Evolutionary conservation across 1,284 basidiomycete genomes (phyloP).

Genomic region (Trichosporon coremiiforme): DNA sequence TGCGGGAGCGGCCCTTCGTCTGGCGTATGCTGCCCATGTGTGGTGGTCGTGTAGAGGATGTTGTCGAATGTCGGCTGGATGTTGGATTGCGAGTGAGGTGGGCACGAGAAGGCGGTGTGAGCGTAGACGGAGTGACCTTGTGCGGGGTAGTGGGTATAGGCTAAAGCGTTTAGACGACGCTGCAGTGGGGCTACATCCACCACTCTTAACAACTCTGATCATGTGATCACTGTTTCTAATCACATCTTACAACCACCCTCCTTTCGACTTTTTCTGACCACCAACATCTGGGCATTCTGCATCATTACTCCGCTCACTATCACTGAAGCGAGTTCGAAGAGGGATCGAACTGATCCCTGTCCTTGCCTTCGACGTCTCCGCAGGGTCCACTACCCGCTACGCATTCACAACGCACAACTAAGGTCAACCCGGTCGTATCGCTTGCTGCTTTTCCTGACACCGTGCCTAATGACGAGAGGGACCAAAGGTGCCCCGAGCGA

Average conservation of each 20-base stretch:
- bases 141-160: neutral
- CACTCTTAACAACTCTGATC: neutral
- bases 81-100: neutral
- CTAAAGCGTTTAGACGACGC: constrained; percentile 3
- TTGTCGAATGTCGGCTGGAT: neutral
- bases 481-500: too few relatives aligned
- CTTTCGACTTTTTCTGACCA: neutral
- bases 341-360: too few relatives aligned
- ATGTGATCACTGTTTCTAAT: neutral
- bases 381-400: too few relatives aligned
- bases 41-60: constrained; percentile 11
- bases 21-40: constrained; percentile 27
- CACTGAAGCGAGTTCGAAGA: neutral
- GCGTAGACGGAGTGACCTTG: too few relatives aligned
- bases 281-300: too few relatives aligned
- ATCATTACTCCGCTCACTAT: neutral
- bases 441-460: neutral
- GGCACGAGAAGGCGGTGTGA: neutral
- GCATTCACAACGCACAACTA: neutral
- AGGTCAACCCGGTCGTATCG: neutral
- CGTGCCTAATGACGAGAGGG: constrained; percentile 1
- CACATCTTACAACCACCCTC: neutral
- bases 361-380: too few relatives aligned
- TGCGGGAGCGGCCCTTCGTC: constrained; percentile 27
- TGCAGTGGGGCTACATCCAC: neutral